Evolutionary conservation across 805 yeast species (phyloP), one percentile per base, ranked within the genome.

Genomic region (Huiozyma sinensis): DNA sequence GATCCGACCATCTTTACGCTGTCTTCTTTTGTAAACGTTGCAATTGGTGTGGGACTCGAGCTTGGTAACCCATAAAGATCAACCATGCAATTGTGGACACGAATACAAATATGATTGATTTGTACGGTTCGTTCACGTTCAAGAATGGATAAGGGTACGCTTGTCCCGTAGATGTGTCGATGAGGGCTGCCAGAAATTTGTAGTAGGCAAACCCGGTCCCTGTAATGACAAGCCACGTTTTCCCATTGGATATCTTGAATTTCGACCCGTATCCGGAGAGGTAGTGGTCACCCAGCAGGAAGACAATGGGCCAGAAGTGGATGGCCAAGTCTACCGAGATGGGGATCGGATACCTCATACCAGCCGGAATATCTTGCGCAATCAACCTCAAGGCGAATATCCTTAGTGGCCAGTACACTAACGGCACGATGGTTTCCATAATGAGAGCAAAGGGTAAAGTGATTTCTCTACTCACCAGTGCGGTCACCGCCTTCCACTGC

Each of bases 101-200:
- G 6, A 63, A 50, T 0, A 57, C 62, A 55, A 81, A 81, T 17
- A 81, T 73, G 6, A 69, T 47, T 1, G 67, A 57, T 46, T 83
- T 67, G 17, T 59, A 59, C 7, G 63, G 61, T 31, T 66, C 71
- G 6, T 62, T 65, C 10, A 74, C 81, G 55, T 81, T 74, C 53
- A 82, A 64, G 55, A 82, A 82, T 7, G 80, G 83, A 55, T 82
- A 82, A 0, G 90, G 90, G 51, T 75, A 81, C 12, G 60, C 65
- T 2, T 72, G 79, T 6, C 74, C 74, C 27, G 48, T 56, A 17
- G 66, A 65, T 31, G 71, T 62, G 44, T 71, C 74, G 27, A 81
- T 65, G 46, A 79, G 57, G 7, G 52, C 40, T 45, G 72, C 70
- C 43, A 82, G 63, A 58, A 71, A 69, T 38, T 61, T 54, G 75